Percentiles rank a stretch among this genome's conserved stretches.
Evolutionary conservation across 371 early-diverging fungal species (phyloP).

Genomic region (Fennellomyces sp.): DNA sequence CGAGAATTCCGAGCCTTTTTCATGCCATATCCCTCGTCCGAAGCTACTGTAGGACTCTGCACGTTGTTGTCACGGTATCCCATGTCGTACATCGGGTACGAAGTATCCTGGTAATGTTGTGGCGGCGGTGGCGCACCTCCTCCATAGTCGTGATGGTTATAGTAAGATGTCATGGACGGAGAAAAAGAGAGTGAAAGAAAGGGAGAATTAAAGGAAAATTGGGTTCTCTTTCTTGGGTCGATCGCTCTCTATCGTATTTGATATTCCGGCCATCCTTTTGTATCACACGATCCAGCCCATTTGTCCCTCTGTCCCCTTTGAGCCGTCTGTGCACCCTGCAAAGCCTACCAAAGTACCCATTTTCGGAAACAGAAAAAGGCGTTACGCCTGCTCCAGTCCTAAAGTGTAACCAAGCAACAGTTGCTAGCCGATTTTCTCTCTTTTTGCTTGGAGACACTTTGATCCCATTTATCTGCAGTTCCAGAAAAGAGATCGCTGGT

Average conservation of each 20-base stretch:
- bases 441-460: too few relatives aligned
- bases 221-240: not conserved
- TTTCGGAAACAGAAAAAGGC: too few relatives aligned
- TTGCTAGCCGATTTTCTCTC: too few relatives aligned
- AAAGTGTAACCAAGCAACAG: too few relatives aligned
- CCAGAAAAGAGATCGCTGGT: conserved; percentile 4
- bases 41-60: conserved; percentile 1
- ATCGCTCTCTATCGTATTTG: conserved; percentile 2
- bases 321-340: conserved; percentile 4
- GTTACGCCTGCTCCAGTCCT: too few relatives aligned
- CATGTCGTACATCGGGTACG: conserved; percentile 13
- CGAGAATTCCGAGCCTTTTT: not conserved
- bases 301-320: not conserved
- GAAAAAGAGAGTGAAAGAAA: conserved; percentile 3
- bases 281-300: conserved; percentile 3
- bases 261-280: not conserved
- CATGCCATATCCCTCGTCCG: conserved; percentile 12
- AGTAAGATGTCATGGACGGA: conserved; percentile 16
- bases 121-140: conserved; percentile 10
- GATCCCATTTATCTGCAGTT: too few relatives aligned
- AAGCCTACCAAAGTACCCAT: not conserved
- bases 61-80: not conserved
- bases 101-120: conserved; percentile 11
- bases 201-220: not conserved
- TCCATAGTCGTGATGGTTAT: conserved; percentile 5